phyloP scores from a whole-genome alignment of 352 stramenopile genomes.

The Elongisporangium anandrum region DNA sequence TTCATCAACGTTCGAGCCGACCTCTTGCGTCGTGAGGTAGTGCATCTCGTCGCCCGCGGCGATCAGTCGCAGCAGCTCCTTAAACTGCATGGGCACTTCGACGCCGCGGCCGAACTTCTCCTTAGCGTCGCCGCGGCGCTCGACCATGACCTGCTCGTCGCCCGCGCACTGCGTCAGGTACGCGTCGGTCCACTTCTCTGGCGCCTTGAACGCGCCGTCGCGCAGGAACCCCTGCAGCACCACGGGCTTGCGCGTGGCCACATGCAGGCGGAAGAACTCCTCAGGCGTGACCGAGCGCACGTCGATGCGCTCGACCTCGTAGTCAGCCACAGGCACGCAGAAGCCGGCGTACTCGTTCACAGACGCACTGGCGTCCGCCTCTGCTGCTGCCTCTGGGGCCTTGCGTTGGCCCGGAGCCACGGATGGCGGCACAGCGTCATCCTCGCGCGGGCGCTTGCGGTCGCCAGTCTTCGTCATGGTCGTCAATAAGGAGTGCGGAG shows the following conservation, averaged over 20 bases:
- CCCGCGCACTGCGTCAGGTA: constrained; percentile 62
- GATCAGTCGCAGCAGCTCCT: constrained; percentile 70
- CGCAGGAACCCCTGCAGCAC: constrained; percentile 64
- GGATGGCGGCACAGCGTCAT: constrained; percentile 10
- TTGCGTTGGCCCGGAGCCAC: constrained; percentile 2
- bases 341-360: constrained; percentile 68
- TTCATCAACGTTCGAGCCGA: not conserved
- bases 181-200: constrained; percentile 70
- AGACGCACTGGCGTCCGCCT: not conserved
- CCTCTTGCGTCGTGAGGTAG: constrained; percentile 85
- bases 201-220: constrained; percentile 46
- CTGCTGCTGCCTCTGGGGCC: constrained; percentile 7
- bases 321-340: constrained; percentile 33
- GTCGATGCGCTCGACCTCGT: constrained; percentile 45
- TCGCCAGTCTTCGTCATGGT: not conserved
- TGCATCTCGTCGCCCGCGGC: constrained; percentile 65
- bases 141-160: constrained; percentile 68
- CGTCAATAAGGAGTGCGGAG: not conserved
- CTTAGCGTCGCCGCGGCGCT: constrained; percentile 54
- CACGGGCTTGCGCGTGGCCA: constrained; percentile 76
- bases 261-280: constrained; percentile 74
- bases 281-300: constrained; percentile 50
- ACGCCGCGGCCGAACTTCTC: constrained; percentile 87
- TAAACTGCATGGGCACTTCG: constrained; percentile 80
- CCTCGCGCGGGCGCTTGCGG: constrained; percentile 41